These are phyloP conservation scores for Kalaharituber pfeilii DNA, from an alignment of 2,329 filamentous ascomycete species.

Conservation along the genomic window DNA sequence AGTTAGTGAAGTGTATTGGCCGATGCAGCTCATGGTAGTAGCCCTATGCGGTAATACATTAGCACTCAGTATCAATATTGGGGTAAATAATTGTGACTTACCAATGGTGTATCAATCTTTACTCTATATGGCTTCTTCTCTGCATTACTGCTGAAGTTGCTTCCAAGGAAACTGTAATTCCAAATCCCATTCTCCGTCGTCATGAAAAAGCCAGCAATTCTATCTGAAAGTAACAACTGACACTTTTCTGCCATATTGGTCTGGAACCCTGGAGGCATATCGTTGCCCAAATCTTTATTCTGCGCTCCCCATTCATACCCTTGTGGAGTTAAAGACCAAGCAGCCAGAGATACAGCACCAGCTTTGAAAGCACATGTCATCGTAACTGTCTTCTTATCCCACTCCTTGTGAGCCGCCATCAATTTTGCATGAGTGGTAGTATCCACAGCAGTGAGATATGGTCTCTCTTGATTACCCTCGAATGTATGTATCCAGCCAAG, in stretches of 20 bases:
- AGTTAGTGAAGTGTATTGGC: slow-evolving; percentile 90
- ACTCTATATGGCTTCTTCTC: slow-evolving; percentile 86
- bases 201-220: slow-evolving; percentile 89
- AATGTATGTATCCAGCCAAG: slow-evolving; percentile 90
- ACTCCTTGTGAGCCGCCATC: slow-evolving; percentile 61
- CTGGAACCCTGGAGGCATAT: slow-evolving; percentile 85
- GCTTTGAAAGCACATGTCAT: slow-evolving; percentile 95
- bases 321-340: slow-evolving; percentile 78
- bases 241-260: slow-evolving; percentile 89
- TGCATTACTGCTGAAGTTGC: slow-evolving; percentile 55
- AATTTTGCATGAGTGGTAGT: slow-evolving; percentile 86
- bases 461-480: slow-evolving; percentile 70
- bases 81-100: neutral
- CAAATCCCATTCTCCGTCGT: slow-evolving; percentile 68
- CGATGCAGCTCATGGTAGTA: slow-evolving; percentile 76
- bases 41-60: neutral
- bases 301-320: slow-evolving; percentile 96
- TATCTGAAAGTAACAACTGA: slow-evolving; percentile 79
- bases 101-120: slow-evolving; percentile 75
- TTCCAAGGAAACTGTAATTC: slow-evolving; percentile 99
- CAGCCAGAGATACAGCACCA: slow-evolving; percentile 82
- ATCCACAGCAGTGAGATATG: slow-evolving; percentile 89
- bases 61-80: slow-evolving; percentile 27
- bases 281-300: slow-evolving; percentile 81
- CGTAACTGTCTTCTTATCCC: slow-evolving; percentile 83